Evolutionary conservation across 441 rosid species (phyloP), one percentile per base, ranked within the genome.

Genomic region (Capsella rubella): DNA sequence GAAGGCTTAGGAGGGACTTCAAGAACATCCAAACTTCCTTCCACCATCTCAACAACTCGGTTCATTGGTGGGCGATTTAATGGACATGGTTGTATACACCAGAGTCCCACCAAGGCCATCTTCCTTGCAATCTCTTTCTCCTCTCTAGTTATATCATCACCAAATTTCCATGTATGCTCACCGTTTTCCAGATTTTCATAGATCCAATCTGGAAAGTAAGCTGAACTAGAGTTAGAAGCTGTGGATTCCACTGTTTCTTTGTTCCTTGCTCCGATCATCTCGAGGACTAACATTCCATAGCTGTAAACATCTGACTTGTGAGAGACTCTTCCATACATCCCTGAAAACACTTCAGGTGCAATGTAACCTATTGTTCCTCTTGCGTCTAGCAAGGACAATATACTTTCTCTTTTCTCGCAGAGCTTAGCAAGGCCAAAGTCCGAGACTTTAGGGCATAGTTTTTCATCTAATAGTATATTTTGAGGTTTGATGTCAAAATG

Each of bases 401-500:
- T 39, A 11, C 42, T 39, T 39, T 39, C 42, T 39, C 42, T 2
- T 10, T 39, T 39, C 9, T 10, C 13, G 12, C 42, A 39, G 42
- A 39, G 42, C 9, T 39, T 39, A 8, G 42, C 42, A 13, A 39
- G 42, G 42, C 42, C 42, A 39, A 9, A 39, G 3, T 39, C 42
- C 3, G 42, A 39, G 42, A 39, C 42, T 39, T 39, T 39, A 39
- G 43, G 43, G 14, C 43, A 39, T 3, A 39, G 14, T 0, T 9
- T 39, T 3, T 39, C 43, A 39, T 39, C 43, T 39, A 39, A 42
- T 1, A 50, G 77, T 40, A 86, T 76, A 53, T 86, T 86, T 8
- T 83, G 85, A 34, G 90, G 86, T 9, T 88, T 84, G n/a, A 86
- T 84, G 54, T 84, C 87, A 18, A 86, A 81, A 58, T 85, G 89